Evolutionary conservation across 495 filamentous ascomycete species (phyloP), one percentile per base, ranked within the genome.

Genomic region (Penicillium flavigenum): DNA sequence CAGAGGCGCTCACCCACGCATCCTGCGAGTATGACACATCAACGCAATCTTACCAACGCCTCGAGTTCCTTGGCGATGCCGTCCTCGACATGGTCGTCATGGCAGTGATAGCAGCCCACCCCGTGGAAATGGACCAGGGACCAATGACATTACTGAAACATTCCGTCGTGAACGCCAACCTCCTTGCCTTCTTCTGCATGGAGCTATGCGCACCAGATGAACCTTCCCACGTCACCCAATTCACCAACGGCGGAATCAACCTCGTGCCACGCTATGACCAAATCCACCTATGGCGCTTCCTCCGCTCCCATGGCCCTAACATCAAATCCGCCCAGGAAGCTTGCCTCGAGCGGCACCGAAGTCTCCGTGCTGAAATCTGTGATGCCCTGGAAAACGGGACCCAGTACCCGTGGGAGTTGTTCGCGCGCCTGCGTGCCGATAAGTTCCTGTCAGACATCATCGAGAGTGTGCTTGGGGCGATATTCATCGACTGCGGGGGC

Each of bases 21-120:
- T 96, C 91, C 3, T 90, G 80, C 61, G 75, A 72, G 36, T 69
- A 74, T 42, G 75, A 82, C 51, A 64, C 69, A n/a, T 66, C 69
- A 8, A 72, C 73, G 1, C 76, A 83, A 34, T 92, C 88, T 7
- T 90, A 95, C 67, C 88, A 98, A 61, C 86, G 92, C 0, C 80
- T 97, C 14, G 94, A 98, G 67, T 98, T 91, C 69, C 78, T 97
- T 1, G 94, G 94, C 8, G 94, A 98, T 64, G 81, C 91, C 0
- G 74, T 96, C 11, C 83, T 98, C 0, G 94, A 98, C 66, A 84
- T 83, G 67, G 68, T 96, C 48, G 77, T 98, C 46, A 80, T 88
- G 9, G 73, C 71, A 2, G 69, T 68, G 1, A 72, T 91, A 9
- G 83, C 75, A 58, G 63, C 72, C 0, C 70, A 75, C 36, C 65